phyloP scores from a whole-genome alignment of 352 stramenopile species.

The Thraustotheca clavata region DNA sequence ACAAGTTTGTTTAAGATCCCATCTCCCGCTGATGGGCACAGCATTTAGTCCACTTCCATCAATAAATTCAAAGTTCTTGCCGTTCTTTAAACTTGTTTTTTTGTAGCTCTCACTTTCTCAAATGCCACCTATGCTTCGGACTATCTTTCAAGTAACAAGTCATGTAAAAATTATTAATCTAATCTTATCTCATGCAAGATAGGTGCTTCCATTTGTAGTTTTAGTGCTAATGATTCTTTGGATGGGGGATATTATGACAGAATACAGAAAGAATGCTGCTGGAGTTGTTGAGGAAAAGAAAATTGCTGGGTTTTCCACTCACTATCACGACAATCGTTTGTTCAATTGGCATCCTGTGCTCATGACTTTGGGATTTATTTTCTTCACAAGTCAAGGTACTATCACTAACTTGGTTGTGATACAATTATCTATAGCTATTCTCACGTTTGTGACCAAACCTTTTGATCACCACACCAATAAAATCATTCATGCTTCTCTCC shows the following conservation, averaged over 20 bases:
- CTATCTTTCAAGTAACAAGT: too few relatives aligned
- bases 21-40: conserved; percentile 16
- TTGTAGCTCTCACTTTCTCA: too few relatives aligned
- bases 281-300: conserved; percentile 32
- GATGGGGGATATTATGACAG: conserved; percentile 60
- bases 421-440: not conserved
- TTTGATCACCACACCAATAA: conserved; percentile 16
- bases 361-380: conserved; percentile 78
- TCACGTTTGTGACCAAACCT: conserved; percentile 5
- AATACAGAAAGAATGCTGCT: conserved; percentile 37
- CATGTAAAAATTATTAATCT: too few relatives aligned
- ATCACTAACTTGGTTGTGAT: not conserved
- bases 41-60: too few relatives aligned
- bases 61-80: too few relatives aligned
- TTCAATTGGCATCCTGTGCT: conserved; percentile 86
- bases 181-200: too few relatives aligned
- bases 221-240: conserved; percentile 61
- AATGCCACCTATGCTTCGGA: too few relatives aligned
- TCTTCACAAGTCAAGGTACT: conserved; percentile 51
- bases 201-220: conserved; percentile 47
- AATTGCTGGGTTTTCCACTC: conserved; percentile 66
- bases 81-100: too few relatives aligned
- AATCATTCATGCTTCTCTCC: conserved; percentile 63
- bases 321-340: conserved; percentile 41
- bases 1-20: conserved; percentile 57